Conservation (phyloP, 23 red algal genomes). For the Gracilaria caudata region DNA sequence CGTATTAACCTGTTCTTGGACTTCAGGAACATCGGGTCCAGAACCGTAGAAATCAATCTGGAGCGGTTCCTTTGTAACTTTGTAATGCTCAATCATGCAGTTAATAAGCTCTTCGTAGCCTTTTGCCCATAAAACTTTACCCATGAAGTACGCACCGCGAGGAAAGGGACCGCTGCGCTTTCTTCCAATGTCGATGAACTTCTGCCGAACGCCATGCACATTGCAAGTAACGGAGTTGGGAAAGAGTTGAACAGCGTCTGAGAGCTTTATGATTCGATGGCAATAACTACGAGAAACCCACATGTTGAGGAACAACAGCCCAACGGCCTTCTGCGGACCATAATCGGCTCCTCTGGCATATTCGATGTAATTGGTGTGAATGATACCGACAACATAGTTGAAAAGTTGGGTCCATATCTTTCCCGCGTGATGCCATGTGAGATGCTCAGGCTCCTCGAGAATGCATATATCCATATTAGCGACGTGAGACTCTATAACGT, state of each 20-base stretch:
- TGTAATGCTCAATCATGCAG: slow-evolving; percentile 49
- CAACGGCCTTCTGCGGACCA: slow-evolving; percentile 45
- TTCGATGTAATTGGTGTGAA: slow-evolving; percentile 88
- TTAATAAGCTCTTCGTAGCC: slow-evolving; percentile 77
- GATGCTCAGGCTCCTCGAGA: slow-evolving; percentile 89
- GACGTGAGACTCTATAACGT: slow-evolving; percentile 20
- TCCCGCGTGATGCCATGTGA: slow-evolving; percentile 85
- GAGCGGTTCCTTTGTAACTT: not conserved
- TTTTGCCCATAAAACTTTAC: slow-evolving; percentile 85
- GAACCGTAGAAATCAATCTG: slow-evolving; percentile 73
- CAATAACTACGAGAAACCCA: slow-evolving; percentile 74
- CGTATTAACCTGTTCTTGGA: slow-evolving; percentile 39
- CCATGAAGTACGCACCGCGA: slow-evolving; percentile 77
- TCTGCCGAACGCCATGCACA: slow-evolving; percentile 78
- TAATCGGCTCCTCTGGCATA: slow-evolving; percentile 35
- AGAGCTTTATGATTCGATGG: slow-evolving; percentile 85
- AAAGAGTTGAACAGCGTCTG: slow-evolving; percentile 77
- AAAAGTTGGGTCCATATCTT: slow-evolving; percentile 65
- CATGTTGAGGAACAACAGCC: slow-evolving; percentile 69
- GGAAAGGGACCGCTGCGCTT: slow-evolving; percentile 20
- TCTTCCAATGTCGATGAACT: slow-evolving; percentile 67
- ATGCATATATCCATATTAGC: slow-evolving; percentile 65
- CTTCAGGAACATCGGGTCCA: slow-evolving; percentile 62
- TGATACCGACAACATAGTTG: slow-evolving; percentile 72
- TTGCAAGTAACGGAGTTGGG: slow-evolving; percentile 73